Percentiles rank a stretch among this genome's conserved stretches.
phyloP scores from a whole-genome alignment of 1,284 basidiomycete genomes.

The Cutaneotrichosporon sp. region DNA sequence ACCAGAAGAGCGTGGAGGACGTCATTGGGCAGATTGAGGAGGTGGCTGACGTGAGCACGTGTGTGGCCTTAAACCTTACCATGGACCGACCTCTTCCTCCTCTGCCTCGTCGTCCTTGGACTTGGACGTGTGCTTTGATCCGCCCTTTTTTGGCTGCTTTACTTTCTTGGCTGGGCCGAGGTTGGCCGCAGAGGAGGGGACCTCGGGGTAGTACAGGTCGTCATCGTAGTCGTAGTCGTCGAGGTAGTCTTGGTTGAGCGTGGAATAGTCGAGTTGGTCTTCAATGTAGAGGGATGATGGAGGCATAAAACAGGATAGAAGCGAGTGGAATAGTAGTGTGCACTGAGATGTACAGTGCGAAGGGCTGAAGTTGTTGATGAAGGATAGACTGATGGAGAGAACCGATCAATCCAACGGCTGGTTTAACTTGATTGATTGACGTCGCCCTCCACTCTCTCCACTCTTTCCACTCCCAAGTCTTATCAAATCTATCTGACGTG shows the following conservation, averaged over 20 bases:
- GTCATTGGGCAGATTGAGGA: conserved; percentile 45
- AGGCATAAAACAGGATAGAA: conserved; percentile 7
- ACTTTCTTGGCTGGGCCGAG: conserved; percentile 19
- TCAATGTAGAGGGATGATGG: conserved; percentile 5
- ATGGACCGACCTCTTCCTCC: conserved; percentile 22
- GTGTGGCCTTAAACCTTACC: conserved; percentile 25
- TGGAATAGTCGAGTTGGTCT: conserved; percentile 10
- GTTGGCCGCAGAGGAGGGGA: conserved; percentile 24
- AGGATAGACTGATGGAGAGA: background rate
- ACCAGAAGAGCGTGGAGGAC: conserved; percentile 42
- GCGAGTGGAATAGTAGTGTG: background rate
- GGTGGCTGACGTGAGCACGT: conserved; percentile 33
- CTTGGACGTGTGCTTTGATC: conserved; percentile 26
- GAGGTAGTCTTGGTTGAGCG: conserved; percentile 10
- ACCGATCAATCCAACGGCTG: background rate
- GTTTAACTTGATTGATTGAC: background rate
- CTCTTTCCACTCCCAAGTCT: too few relatives aligned
- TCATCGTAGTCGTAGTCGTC: conserved; percentile 11
- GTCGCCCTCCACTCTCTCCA: conserved; percentile 6
- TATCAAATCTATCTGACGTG: conserved; percentile 2
- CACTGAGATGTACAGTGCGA: background rate
- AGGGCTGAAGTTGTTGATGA: background rate
- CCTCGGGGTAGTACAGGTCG: conserved; percentile 12
- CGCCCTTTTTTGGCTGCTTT: conserved; percentile 19
- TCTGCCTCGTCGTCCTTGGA: conserved; percentile 14